A percentile compares a stretch with the other conserved stretches of the same genome.
These are phyloP conservation scores for Ceratocystis variospora DNA, from an alignment of 2,329 filamentous ascomycete genomes.

Conservation along the genomic window DNA sequence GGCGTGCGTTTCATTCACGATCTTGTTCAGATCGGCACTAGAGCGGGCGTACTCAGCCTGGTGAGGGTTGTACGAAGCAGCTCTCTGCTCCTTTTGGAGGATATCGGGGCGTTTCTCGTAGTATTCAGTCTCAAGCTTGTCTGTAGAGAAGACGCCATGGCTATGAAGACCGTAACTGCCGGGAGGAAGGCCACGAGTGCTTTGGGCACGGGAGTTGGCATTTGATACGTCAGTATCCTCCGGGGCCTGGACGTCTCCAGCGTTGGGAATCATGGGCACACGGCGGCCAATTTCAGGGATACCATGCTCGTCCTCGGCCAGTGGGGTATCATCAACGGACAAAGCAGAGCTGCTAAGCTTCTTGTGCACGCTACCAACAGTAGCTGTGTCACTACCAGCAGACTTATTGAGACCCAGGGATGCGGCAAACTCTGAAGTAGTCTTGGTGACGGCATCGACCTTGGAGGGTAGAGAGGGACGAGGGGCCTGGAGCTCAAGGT, in stretches of 20 bases:
- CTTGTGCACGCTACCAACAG: conserved; percentile 42
- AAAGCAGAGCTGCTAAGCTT: conserved; percentile 27
- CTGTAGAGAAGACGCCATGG: conserved; percentile 60
- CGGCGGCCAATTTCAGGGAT: conserved; percentile 86
- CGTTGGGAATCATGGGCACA: conserved; percentile 84
- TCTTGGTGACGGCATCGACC: conserved; percentile 73
- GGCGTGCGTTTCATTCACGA: conserved; percentile 55
- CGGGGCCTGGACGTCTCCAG: conserved; percentile 91
- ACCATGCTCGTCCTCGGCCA: conserved; percentile 60
- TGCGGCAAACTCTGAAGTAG: conserved; percentile 75
- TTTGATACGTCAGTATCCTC: conserved; percentile 30
- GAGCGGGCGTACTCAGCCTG: conserved; percentile 68
- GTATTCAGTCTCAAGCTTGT: conserved; percentile 83
- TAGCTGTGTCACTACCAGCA: conserved; percentile 26
- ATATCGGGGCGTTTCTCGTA: conserved; percentile 84
- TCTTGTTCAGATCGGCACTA: conserved; percentile 77
- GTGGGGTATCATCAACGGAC: conserved; percentile 39
- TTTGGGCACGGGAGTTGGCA: conserved; percentile 57
- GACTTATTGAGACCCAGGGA: conserved; percentile 62
- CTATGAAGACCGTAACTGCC: conserved; percentile 90
- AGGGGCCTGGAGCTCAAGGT: conserved; percentile 74
- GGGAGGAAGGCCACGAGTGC: conserved; percentile 57
- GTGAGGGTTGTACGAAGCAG: conserved; percentile 40
- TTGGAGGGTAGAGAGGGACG: conserved; percentile 65
- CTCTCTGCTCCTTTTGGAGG: conserved; percentile 55